A percentile compares a stretch with the other conserved stretches of the same genome.
phyloP scores from a whole-genome alignment of 371 early-diverging fungal species.

The Mucor saturninus region DNA sequence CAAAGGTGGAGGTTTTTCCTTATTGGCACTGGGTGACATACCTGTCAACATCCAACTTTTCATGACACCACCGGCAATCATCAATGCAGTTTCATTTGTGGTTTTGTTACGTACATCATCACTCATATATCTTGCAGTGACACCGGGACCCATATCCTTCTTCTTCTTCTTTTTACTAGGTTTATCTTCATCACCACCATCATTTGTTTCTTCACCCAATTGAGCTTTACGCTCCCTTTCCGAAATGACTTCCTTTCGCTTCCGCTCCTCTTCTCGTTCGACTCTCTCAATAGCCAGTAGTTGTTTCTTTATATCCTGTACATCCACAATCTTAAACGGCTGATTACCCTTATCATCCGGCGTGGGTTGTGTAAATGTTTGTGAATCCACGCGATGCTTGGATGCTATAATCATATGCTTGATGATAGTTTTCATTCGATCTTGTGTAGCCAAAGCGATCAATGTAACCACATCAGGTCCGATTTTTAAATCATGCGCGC shows the following conservation, averaged over 20 bases:
- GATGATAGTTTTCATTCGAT: slow-evolving; percentile 65
- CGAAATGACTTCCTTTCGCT: slow-evolving; percentile 54
- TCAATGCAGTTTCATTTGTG: slow-evolving; percentile 75
- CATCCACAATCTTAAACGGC: slow-evolving; percentile 68
- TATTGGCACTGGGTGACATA: slow-evolving; percentile 29
- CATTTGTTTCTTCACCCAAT: slow-evolving; percentile 53
- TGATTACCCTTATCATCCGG: slow-evolving; percentile 63
- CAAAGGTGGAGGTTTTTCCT: slow-evolving; percentile 15
- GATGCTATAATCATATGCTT: slow-evolving; percentile 72
- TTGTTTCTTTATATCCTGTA: slow-evolving; percentile 74
- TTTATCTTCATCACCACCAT: slow-evolving; percentile 43
- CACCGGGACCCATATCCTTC: slow-evolving; percentile 57
- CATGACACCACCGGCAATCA: slow-evolving; percentile 72
- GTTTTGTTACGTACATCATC: slow-evolving; percentile 73
- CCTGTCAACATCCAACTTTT: slow-evolving; percentile 81
- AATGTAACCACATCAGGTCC: slow-evolving; percentile 70
- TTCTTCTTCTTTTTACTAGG: slow-evolving; percentile 64
- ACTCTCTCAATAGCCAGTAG: slow-evolving; percentile 75
- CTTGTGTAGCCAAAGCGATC: slow-evolving; percentile 72
- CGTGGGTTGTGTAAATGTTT: slow-evolving; percentile 68
- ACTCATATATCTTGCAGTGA: slow-evolving; percentile 67
- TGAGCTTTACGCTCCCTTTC: slow-evolving; percentile 56
- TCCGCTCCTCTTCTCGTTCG: slow-evolving; percentile 71
- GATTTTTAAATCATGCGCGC: slow-evolving; percentile 21
- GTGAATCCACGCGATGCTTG: slow-evolving; percentile 75